Evolutionary conservation across 768 basidiomycete species (phyloP), one percentile per base, ranked within the genome.

Genomic region (Leccinellum albellum): DNA sequence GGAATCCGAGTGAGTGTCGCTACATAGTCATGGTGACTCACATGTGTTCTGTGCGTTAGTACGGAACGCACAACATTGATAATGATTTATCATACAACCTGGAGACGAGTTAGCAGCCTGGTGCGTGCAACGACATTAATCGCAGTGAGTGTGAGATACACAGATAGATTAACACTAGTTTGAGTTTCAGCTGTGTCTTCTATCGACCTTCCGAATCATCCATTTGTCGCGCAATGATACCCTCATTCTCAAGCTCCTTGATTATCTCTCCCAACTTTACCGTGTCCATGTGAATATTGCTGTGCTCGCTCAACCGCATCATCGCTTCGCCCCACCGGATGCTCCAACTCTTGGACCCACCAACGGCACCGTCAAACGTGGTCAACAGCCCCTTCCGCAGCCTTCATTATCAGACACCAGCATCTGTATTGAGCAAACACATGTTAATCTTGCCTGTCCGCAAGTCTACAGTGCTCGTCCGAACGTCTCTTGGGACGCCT

Each of bases 391-490:
- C 26, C 26, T 26, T 3, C 26, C 3, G 6, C 26, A 6, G 26
- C 3, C 6, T 9, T 42, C 8, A 8, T 10, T 20, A 14, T 24
- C 94, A 89, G 51, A 84, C 79, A 2, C 91, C 93, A 3, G 94
- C 92, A 2, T 97, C 97, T 2, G 94, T 95, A 69, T 94, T 95
- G 64, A 99, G 81, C 68, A 99, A 72, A 53, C 94, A 91, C 84
- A 98, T 91, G 71, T 98, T 94, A 68, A 98, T 96, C 80, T 95
- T 94, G 53, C 96, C 96, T 12, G 95, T 98, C 23, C 91, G 80
- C 12, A 96, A 95, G 72, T 98, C 95, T 80, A 96, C 95, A 37
- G 94, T 94, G 59, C 87, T 87, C 59, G 95, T 94, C 65, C 92
- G 85, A 73, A 99, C 90, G 96, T 94, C 72, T 98, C 97, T 59